These are phyloP conservation scores for Calonectria hongkongensis DNA, from an alignment of 2,329 filamentous ascomycete genomes.

Conservation along the genomic window DNA sequence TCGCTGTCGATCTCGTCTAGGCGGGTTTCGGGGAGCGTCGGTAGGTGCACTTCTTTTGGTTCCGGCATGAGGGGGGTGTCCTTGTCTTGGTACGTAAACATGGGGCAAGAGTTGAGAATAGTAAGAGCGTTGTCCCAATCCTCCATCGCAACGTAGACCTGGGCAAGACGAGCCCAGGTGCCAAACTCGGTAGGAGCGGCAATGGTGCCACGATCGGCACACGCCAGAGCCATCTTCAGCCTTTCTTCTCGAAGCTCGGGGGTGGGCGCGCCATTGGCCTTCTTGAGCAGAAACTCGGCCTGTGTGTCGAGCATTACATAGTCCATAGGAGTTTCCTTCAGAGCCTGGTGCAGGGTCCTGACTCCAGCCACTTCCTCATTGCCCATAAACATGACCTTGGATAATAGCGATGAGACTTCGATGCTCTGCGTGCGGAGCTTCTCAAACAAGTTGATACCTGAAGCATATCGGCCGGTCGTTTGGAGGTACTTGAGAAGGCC, in stretches of 20 bases:
- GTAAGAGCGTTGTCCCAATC: constrained; percentile 97
- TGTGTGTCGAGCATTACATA: constrained; percentile 97
- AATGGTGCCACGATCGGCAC: constrained; percentile 94
- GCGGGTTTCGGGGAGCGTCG: constrained; percentile 90
- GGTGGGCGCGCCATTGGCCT: constrained; percentile 77
- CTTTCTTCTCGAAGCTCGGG: constrained; percentile 78
- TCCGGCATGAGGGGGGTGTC: constrained; percentile 96
- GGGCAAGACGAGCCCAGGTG: constrained; percentile 94
- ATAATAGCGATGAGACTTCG: constrained; percentile 93
- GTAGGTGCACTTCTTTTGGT: constrained; percentile 89
- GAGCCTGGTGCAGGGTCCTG: constrained; percentile 87
- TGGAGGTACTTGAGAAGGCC: constrained; percentile 95
- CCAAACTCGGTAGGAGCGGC: constrained; percentile 97
- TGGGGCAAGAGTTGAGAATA: constrained; percentile 97
- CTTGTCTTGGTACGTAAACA: constrained; percentile 99
- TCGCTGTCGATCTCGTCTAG: constrained; percentile 98
- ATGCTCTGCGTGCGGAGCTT: constrained; percentile 93
- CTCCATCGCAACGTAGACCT: constrained; percentile 95
- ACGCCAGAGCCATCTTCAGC: constrained; percentile 90
- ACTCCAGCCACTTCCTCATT: constrained; percentile 99
- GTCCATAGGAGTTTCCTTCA: constrained; percentile 97
- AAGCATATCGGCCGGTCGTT: constrained; percentile 94
- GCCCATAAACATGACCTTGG: constrained; percentile 93
- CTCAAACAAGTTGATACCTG: constrained; percentile 97
- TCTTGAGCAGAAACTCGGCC: constrained; percentile 91